These are phyloP conservation scores for Jamesozyma spencerorum DNA, from an alignment of 805 yeast genomes.

Conservation along the genomic window DNA sequence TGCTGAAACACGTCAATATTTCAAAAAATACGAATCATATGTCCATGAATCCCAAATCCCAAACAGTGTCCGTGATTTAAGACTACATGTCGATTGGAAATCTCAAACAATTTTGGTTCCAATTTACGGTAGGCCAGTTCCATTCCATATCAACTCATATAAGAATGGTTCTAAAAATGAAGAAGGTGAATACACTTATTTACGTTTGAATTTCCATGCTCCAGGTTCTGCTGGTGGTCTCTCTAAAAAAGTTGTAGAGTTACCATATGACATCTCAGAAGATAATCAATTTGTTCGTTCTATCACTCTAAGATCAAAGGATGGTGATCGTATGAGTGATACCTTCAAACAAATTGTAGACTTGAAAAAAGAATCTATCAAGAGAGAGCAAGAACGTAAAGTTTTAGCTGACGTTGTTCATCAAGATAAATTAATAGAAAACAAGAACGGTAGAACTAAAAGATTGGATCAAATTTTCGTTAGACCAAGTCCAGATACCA, in stretches of 20 bases:
- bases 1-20: slow-evolving; percentile 43
- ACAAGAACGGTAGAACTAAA: slow-evolving; percentile 73
- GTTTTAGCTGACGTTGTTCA: slow-evolving; percentile 90
- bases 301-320: slow-evolving; percentile 80
- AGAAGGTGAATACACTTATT: slow-evolving; percentile 88
- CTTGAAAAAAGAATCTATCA: slow-evolving; percentile 81
- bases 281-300: slow-evolving; percentile 82
- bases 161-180: slow-evolving; percentile 92
- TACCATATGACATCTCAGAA: slow-evolving; percentile 84
- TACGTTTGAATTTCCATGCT: slow-evolving; percentile 84
- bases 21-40: slow-evolving; percentile 89
- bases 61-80: slow-evolving; percentile 66
- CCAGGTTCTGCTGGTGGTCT: slow-evolving; percentile 79
- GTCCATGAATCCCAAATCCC: slow-evolving; percentile 92
- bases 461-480: slow-evolving; percentile 82
- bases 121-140: slow-evolving; percentile 91
- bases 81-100: slow-evolving; percentile 78
- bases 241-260: slow-evolving; percentile 58
- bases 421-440: slow-evolving; percentile 80
- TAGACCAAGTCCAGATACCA: slow-evolving; percentile 96
- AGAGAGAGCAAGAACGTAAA: slow-evolving; percentile 83
- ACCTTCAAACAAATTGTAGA: slow-evolving; percentile 85
- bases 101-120: slow-evolving; percentile 86
- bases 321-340: slow-evolving; percentile 83
- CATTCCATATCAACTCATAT: slow-evolving; percentile 90